phyloP scores from a whole-genome alignment of 2,329 filamentous ascomycete species.

The Colletotrichum sp. region DNA sequence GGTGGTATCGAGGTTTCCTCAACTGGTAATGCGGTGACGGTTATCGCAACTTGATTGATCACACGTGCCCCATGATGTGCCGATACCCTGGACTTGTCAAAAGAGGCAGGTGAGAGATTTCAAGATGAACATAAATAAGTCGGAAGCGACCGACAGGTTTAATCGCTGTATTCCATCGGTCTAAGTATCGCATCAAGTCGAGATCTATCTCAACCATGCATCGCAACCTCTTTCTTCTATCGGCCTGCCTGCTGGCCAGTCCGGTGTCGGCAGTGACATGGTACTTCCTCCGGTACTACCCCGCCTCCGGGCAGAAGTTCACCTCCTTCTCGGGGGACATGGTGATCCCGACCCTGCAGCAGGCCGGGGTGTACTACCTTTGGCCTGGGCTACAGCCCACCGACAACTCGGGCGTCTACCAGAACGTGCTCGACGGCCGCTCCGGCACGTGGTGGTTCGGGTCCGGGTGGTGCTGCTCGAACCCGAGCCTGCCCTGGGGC shows the following conservation, averaged over 20 bases:
- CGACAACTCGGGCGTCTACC: constrained; percentile 40
- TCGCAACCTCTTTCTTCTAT: constrained; percentile 1
- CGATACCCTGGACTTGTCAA: neutral
- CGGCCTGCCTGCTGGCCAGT: constrained; percentile 21
- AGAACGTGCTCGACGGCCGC: constrained; percentile 41
- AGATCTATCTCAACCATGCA: neutral
- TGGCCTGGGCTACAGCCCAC: constrained; percentile 43
- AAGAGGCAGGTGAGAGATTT: neutral
- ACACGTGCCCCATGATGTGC: neutral
- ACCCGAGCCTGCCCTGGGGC: constrained; percentile 40
- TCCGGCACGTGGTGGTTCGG: constrained; percentile 44
- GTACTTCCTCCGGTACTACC: constrained; percentile 34
- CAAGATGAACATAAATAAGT: neutral
- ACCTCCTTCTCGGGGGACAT: constrained; percentile 32
- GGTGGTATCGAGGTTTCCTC: neutral
- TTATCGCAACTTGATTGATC: neutral
- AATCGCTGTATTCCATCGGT: neutral
- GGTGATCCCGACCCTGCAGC: constrained; percentile 26
- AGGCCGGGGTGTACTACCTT: constrained; percentile 39
- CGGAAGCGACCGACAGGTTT: neutral
- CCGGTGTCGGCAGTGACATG: constrained; percentile 30
- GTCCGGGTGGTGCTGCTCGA: constrained; percentile 42
- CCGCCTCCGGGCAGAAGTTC: constrained; percentile 32
- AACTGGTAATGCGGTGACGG: neutral
- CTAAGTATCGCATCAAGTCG: neutral